Conservation (phyloP, 768 basidiomycete genomes). For the Mycena amicta region DNA sequence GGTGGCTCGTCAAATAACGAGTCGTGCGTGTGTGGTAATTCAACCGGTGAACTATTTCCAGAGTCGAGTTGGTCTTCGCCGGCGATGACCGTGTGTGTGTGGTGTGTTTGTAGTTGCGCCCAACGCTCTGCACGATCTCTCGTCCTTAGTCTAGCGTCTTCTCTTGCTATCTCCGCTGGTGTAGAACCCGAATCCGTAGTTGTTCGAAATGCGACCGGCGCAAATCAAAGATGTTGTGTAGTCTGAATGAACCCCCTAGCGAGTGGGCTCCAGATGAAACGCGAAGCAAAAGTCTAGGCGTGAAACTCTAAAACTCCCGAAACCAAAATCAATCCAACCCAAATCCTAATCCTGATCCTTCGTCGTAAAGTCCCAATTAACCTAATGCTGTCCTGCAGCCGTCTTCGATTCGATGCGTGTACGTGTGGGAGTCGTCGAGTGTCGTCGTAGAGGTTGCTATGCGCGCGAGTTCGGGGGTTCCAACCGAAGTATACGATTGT, state of each 20-base stretch:
- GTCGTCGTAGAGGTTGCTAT: no score
- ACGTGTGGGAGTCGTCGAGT: no score
- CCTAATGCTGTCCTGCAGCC: no score
- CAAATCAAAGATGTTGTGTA: constrained; percentile 5
- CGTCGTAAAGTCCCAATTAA: no score
- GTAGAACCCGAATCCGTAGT: no score
- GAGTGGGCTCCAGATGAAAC: constrained; percentile 20
- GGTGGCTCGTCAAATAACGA: neutral
- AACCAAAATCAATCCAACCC: no score
- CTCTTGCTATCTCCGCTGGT: neutral
- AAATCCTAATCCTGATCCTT: no score
- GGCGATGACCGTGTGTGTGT: neutral
- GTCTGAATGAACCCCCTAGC: constrained; percentile 19
- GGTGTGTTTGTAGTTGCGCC: neutral
- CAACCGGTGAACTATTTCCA: neutral
- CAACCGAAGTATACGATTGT: neutral
- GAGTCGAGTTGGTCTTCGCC: neutral
- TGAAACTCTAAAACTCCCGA: no score
- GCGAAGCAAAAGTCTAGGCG: no score
- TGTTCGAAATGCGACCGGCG: constrained; percentile 1
- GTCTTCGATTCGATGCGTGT: no score
- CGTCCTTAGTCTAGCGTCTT: neutral
- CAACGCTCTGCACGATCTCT: neutral
- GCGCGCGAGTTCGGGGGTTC: neutral
- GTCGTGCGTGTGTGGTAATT: neutral